Conservation (phyloP, 116 monocot species). For the Thalassia testudinum region DNA sequence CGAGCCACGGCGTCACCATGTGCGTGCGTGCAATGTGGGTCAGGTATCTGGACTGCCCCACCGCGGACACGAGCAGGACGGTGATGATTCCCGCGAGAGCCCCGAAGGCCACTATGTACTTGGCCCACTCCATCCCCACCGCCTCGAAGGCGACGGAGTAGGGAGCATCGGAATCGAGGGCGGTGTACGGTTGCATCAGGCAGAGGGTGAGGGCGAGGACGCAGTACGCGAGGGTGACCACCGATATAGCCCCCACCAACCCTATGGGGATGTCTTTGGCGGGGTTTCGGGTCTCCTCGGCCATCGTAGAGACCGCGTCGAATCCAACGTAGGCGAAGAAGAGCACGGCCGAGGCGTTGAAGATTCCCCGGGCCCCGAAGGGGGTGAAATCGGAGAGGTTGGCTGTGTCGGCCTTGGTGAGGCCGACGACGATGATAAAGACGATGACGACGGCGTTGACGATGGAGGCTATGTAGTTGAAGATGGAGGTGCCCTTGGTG, state of each 20-base stretch:
- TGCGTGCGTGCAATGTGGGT: conserved; percentile 87
- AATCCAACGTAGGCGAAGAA: conserved; percentile 93
- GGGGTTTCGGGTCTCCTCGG: conserved; percentile 85
- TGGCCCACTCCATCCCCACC: conserved; percentile 73
- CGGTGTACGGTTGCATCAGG: conserved; percentile 43
- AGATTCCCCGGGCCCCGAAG: conserved; percentile 47
- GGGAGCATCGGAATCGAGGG: conserved; percentile 52
- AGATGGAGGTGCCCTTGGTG: conserved; percentile 72
- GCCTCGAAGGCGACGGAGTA: conserved; percentile 63
- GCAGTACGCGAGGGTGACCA: conserved; percentile 51
- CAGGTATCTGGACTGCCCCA: conserved; percentile 66
- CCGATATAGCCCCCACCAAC: conserved; percentile 60
- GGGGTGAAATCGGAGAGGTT: conserved; percentile 50
- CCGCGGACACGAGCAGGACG: conserved; percentile 50
- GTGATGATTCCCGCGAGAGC: conserved; percentile 86
- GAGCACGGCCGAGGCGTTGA: conserved; percentile 65
- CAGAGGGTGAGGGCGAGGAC: conserved; percentile 36
- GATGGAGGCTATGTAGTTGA: conserved; percentile 72
- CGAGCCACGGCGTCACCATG: conserved; percentile 69
- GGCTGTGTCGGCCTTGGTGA: conserved; percentile 42
- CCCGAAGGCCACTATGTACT: conserved; percentile 82
- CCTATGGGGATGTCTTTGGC: conserved; percentile 69
- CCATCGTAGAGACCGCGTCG: conserved; percentile 86
- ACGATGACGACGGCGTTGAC: conserved; percentile 46
- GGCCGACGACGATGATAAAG: conserved; percentile 76